Percentiles rank a stretch among this genome's conserved stretches.
phyloP scores from a whole-genome alignment of 2,329 filamentous ascomycete species.

The Aspergillus japonicus region DNA sequence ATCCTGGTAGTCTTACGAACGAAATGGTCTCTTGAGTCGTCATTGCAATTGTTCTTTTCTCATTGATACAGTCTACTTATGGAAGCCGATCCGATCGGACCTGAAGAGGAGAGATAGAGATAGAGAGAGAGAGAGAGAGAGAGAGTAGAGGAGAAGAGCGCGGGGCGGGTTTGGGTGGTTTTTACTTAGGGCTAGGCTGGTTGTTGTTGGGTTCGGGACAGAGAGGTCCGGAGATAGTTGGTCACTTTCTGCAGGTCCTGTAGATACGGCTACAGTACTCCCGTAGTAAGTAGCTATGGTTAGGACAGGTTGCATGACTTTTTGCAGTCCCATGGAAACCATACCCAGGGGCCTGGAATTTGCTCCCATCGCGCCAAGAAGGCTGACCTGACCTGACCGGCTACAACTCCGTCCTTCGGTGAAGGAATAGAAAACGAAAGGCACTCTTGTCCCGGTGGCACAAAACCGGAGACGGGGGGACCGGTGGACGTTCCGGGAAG shows the following conservation, averaged over 20 bases:
- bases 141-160: not conserved
- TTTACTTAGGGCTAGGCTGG: too few relatives aligned
- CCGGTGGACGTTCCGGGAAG: not conserved
- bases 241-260: not conserved
- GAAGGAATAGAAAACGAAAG: not conserved
- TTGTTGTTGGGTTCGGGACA: not conserved
- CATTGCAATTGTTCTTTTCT: too few relatives aligned
- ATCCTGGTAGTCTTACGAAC: not conserved
- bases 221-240: not conserved
- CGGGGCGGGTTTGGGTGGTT: too few relatives aligned
- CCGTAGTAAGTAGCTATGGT: too few relatives aligned
- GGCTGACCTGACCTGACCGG: not conserved
- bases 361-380: not conserved
- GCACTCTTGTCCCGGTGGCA: not conserved
- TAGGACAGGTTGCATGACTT: too few relatives aligned
- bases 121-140: too few relatives aligned
- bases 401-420: not conserved
- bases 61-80: too few relatives aligned
- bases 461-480: not conserved
- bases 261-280: too few relatives aligned
- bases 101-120: not conserved
- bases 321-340: not conserved
- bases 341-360: not conserved
- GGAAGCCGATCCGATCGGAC: not conserved
- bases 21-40: not conserved